Evolutionary conservation across 1,284 basidiomycete genomes (phyloP).

Genomic region (Puccinia coronata): DNA sequence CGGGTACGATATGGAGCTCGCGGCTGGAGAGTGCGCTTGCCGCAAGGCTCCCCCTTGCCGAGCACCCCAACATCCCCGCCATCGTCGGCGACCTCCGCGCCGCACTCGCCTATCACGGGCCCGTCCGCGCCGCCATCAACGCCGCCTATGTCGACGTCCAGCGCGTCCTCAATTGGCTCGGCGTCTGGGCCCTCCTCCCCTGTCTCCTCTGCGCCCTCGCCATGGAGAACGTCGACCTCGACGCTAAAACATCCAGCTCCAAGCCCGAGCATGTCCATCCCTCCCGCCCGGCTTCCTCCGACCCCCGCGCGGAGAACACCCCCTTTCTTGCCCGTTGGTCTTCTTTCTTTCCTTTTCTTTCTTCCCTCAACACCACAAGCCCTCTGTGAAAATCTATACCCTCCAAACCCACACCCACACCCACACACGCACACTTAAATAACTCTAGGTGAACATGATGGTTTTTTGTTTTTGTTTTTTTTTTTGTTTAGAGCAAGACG

Average conservation of each 20-base stretch:
- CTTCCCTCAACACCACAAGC: neutral
- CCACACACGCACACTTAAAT: no score
- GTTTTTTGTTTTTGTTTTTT: no score
- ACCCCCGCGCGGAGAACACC: neutral
- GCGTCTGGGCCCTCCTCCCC: slow-evolving; percentile 51
- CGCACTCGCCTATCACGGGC: slow-evolving; percentile 53
- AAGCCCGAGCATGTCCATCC: neutral
- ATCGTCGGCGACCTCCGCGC: slow-evolving; percentile 55
- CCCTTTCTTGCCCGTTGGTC: slow-evolving; percentile 14
- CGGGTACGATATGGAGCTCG: slow-evolving; percentile 56
- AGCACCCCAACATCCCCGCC: slow-evolving; percentile 51
- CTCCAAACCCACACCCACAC: no score
- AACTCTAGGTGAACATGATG: no score
- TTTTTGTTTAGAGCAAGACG: no score
- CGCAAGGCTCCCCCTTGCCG: slow-evolving; percentile 50
- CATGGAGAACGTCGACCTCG: slow-evolving; percentile 54
- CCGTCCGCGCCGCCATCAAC: slow-evolving; percentile 53
- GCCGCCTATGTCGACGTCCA: slow-evolving; percentile 55
- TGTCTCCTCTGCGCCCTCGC: slow-evolving; percentile 51
- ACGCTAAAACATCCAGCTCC: neutral
- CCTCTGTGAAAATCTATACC: neutral
- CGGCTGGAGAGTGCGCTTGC: slow-evolving; percentile 52
- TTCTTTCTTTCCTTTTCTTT: neutral
- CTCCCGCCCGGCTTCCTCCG: neutral
- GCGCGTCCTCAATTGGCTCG: slow-evolving; percentile 52